Evolutionary conservation across 352 stramenopile species (phyloP), one percentile per base, ranked within the genome.

Genomic region (Hyaloperonospora brassicae): DNA sequence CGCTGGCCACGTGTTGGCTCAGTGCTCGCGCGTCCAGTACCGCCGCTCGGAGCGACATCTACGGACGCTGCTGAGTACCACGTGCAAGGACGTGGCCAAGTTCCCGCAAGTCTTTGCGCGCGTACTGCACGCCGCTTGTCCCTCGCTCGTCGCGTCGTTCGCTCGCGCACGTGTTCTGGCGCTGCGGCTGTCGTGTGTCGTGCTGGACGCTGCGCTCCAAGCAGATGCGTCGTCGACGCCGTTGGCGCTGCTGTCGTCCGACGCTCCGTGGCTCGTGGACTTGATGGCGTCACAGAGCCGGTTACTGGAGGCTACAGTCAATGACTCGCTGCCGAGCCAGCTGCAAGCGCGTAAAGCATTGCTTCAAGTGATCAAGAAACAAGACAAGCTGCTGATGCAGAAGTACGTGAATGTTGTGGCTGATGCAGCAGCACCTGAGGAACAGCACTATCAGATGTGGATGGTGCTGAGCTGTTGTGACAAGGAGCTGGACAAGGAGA

Each of bases 391-490:
- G 51, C 56, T 89, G 39, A 38, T 75, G 31, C 52, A 66, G 5
- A 46, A 69, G 22, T 89, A 80, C 55, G 55, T 79, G 25, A 47
- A 61, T 12, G 64, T 67, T 7, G 46, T 85, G 9, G 54, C 49
- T 0, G 17, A 17, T 17, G 25, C 58, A 2, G 60, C 67, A 0
- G 24, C 59, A 3, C 59, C 59, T 1, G 78, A 88, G 47, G 56
- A 72, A 49, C 67, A 76, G 57, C 66, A 87, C 41, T 92, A 73
- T 50, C 66, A 73, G 47, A 64, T 92, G 14, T 92, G 79, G 79
- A 52, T 72, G 2, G 69, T 72, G 43, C 64, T 92, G n/a, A 67
- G 67, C 31, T 44, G 52, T 8, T 53, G 55, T 44, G 45, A 68
- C 7, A 30, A 34, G 27, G 27, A 62, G 22, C 56, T 88, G 10